Base-by-base conservation (phyloP, 768 basidiomycete genomes). In the Tricholoma bakamatsutake region DNA sequence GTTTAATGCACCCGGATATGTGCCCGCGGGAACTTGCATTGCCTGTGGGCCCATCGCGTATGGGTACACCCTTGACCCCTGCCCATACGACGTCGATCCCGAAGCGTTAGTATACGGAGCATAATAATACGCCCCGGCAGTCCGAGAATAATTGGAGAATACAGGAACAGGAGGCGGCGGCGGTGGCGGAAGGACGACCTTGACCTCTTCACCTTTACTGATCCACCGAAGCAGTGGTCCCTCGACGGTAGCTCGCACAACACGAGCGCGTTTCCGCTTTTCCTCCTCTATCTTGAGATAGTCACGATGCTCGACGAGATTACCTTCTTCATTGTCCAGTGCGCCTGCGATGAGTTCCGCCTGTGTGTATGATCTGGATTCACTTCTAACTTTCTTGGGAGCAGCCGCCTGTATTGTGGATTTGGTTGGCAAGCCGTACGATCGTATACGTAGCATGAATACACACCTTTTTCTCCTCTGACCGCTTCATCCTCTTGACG, bases 271-370 rank as follows among this genome's bases (percentile, higher is more conserved):
- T 63, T 80, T 83, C 7, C 90, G 82, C 61, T 89, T 91, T 69
- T 91, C 90, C 64, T 90, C 91, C 61, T 95, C 93, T 2, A 83
- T 69, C 50, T 77, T 80, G 28, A 94, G 81, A 64, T 93, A 94
- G 61, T 92, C 81, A 34, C 81, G 76, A 59, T 94, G 89, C 47
- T 90, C 85, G 5, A 77, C 76, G 18, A 86, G 83, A 66, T 95
- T 95, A 0, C 86, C 84, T 68, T 93, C 92, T 68, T 94, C 93
- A 52, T 85, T 90, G 62, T 93, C 89, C 15, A 94, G 80, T 0
- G 93, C 93, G 6, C 82, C 82, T 2, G 83, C 84, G 55, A 95
- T 87, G 7, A 94, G 79, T 62, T 94, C 89, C n/a, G 81, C 87
- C 63, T 95, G 93, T 0, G 90, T 90, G 43, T 76, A 79, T 5